A percentile compares a stretch with the other conserved stretches of the same genome.
These are phyloP conservation scores for Rosa persica DNA, from an alignment of 306 rosid genomes.

Conservation along the genomic window DNA sequence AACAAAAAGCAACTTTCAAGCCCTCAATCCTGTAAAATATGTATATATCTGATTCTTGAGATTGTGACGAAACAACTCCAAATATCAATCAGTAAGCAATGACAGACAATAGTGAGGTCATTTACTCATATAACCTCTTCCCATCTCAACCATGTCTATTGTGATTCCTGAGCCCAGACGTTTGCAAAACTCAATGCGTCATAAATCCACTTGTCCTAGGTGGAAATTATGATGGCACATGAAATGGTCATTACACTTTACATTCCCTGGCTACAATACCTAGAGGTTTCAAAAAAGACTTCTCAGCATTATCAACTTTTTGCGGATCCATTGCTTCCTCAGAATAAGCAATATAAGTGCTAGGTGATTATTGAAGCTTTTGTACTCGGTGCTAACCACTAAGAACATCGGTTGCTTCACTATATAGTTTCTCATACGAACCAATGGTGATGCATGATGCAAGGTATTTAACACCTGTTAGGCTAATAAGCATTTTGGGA, in stretches of 20 bases:
- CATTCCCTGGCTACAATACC: neutral
- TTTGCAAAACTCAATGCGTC: neutral
- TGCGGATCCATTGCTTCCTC: neutral
- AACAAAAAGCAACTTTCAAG: neutral
- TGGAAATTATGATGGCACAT: neutral
- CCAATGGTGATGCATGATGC: neutral
- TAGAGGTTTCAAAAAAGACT: neutral
- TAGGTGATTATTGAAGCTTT: neutral
- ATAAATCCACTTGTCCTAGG: slow-evolving; percentile 3
- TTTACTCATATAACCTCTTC: neutral
- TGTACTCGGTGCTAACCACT: neutral
- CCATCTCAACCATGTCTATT: neutral
- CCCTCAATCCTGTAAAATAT: neutral
- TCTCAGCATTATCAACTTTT: neutral
- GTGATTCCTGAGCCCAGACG: neutral
- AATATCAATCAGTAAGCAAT: neutral
- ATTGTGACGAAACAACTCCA: neutral
- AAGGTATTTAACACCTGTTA: neutral
- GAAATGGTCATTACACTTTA: neutral
- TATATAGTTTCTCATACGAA: neutral
- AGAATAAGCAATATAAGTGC: neutral
- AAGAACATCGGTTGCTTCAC: neutral
- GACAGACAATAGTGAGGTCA: neutral
- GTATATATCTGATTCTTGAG: neutral
- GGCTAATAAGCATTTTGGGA: neutral